Evolutionary conservation across 352 stramenopile species (phyloP).

Genomic region (Blastocystis sp.): DNA sequence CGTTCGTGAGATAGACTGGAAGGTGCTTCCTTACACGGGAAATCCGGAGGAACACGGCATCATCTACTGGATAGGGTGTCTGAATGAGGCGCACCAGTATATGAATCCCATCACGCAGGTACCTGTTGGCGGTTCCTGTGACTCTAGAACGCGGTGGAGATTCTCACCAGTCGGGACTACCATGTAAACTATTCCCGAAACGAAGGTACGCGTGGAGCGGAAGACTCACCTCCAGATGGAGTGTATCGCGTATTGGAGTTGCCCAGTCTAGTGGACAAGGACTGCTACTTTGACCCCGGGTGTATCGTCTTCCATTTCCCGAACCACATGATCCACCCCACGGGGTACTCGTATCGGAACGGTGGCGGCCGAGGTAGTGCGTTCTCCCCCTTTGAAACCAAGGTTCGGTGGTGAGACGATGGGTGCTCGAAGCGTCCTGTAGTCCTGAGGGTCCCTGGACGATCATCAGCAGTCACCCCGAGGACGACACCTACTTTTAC

Average conservation of each 20-base stretch:
- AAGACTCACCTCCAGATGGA: neutral
- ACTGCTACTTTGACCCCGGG: conserved; percentile 53
- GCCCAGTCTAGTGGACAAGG: neutral
- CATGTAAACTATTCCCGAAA: conserved; percentile 50
- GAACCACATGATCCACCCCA: conserved; percentile 32
- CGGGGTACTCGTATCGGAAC: conserved; percentile 24
- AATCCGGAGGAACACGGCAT: conserved; percentile 36
- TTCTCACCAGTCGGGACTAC: conserved; percentile 40
- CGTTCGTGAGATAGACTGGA: conserved; percentile 7
- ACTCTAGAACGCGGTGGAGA: neutral
- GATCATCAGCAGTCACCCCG: conserved; percentile 2
- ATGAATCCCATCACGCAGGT: conserved; percentile 30
- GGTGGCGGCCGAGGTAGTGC: conserved; percentile 19
- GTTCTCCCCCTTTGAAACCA: neutral
- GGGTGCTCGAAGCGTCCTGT: neutral
- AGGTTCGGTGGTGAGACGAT: conserved; percentile 21
- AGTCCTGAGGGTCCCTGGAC: conserved; percentile 20
- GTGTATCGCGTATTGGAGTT: conserved; percentile 24
- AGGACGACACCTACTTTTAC: conserved; percentile 56
- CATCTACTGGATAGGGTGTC: conserved; percentile 44
- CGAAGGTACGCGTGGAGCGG: neutral
- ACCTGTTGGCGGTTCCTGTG: neutral
- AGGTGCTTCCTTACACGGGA: conserved; percentile 3
- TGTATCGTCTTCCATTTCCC: conserved; percentile 56
- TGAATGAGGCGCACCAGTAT: conserved; percentile 19